These are phyloP conservation scores for Hypoxylon rubiginosum DNA, from an alignment of 2,329 filamentous ascomycete species.

Conservation along the genomic window DNA sequence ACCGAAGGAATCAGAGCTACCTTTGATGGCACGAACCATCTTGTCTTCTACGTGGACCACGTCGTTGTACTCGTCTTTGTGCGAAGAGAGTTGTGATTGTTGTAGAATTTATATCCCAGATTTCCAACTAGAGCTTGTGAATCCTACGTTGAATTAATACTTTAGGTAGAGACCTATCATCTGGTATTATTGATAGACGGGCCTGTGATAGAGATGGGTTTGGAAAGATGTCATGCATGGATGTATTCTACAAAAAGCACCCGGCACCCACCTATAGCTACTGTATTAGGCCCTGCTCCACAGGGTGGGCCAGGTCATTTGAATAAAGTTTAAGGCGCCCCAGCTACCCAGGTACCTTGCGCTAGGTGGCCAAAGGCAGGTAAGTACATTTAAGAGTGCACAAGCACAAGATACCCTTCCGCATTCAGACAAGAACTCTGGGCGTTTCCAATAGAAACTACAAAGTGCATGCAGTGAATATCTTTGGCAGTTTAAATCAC, in stretches of 20 bases:
- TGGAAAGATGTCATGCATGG: too few species aligned
- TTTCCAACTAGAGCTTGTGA: background rate
- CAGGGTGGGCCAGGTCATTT: too few species aligned
- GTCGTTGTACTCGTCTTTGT: constrained; percentile 1
- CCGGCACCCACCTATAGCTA: too few species aligned
- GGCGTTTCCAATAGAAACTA: background rate
- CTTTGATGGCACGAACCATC: constrained; percentile 51
- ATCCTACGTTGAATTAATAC: too few species aligned
- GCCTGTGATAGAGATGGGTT: too few species aligned
- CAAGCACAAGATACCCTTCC: background rate
- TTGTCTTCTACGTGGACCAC: constrained; percentile 5
- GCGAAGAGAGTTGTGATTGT: background rate
- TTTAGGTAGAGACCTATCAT: too few species aligned
- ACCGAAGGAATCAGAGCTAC: constrained; percentile 28
- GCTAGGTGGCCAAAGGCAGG: background rate
- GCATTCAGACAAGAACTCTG: background rate
- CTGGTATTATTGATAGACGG: too few species aligned
- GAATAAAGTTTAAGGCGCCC: too few species aligned
- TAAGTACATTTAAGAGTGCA: background rate
- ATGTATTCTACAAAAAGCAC: too few species aligned
- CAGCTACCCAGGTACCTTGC: background rate
- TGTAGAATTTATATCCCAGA: background rate
- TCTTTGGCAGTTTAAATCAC: background rate
- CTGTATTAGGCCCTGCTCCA: too few species aligned
- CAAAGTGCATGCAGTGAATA: background rate